Evolutionary conservation across 768 basidiomycete species (phyloP).

Genomic region (Phlegmacium glaucopus): DNA sequence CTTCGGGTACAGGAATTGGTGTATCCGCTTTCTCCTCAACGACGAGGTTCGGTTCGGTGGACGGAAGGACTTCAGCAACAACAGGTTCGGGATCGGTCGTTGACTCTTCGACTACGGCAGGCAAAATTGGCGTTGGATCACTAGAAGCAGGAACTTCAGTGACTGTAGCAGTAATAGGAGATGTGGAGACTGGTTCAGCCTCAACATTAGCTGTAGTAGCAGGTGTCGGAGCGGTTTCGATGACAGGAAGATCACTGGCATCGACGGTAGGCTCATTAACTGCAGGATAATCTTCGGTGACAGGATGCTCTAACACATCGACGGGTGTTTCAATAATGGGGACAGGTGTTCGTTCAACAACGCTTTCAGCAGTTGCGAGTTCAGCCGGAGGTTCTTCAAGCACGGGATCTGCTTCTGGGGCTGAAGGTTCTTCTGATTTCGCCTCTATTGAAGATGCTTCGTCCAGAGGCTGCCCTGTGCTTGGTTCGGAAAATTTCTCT

Average conservation of each 20-base stretch:
- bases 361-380: slow-evolving; percentile 1
- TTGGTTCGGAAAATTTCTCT: background rate
- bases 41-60: too few species aligned
- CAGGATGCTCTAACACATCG: background rate
- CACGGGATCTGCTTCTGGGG: slow-evolving; percentile 3
- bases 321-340: background rate
- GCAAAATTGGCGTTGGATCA: background rate
- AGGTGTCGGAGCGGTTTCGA: too few species aligned
- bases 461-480: background rate
- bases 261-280: too few species aligned
- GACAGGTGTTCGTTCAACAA: background rate
- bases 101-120: background rate
- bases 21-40: too few species aligned
- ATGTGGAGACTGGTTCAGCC: background rate
- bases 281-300: too few species aligned
- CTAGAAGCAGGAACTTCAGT: background rate
- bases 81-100: background rate
- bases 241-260: too few species aligned
- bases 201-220: background rate
- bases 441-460: background rate
- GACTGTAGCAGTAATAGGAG: background rate
- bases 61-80: too few species aligned
- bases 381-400: background rate
- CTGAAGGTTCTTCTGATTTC: slow-evolving; percentile 13
- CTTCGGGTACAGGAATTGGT: too few species aligned